Base-by-base conservation (phyloP, 345 rosid genomes). In the Excoecaria agallocha region DNA sequence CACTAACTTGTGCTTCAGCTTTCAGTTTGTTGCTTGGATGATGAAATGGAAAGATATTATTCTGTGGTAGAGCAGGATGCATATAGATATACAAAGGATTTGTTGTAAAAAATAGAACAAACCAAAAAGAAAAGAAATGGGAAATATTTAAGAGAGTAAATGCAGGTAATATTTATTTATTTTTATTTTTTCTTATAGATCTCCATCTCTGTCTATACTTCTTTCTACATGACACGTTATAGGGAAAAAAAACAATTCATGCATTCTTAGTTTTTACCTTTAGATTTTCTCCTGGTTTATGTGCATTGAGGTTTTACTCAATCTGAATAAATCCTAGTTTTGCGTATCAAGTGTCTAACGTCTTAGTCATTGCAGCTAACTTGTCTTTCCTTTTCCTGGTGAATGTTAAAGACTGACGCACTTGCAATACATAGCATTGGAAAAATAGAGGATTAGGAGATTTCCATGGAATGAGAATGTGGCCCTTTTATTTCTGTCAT, bases 101-200 rank as follows among this genome's bases (percentile, higher is more conserved):
- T 74, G 38, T 24, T 78, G 85, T 80, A 73, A 80, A 58, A 9
- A 81, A 69, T n/a, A 69, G 55, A 55, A 50, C 24, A 43, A 52
- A 64, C 38, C 38, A 49, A 56, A 67, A 57, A 71, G 57, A 49
- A 19, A 69, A 35, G 5, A 25, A 39, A 39, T 7, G 22, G 43
- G 64, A 45, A 74, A 72, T 8, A 50, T 51, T 45, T 63, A 49
- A 69, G 62, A 57, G 71, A 55, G 78, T 69, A 82, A 69, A 52
- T 80, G 65, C 77, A 79, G 84, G 75, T 68, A 78, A 77, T 71
- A 76, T 67, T 77, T n/a, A n/a, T n/a, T 83, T 57, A 80, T n/a
- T n/a, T n/a, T n/a, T n/a, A n/a, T 84, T 85, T 80, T 80, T 82
- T 85, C 78, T 82, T 83, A 51, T 73, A 69, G 58, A 22, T 75